A percentile compares a stretch with the other conserved stretches of the same genome.
Evolutionary conservation across 371 early-diverging fungal species (phyloP).

Genomic region (Mortierella sp.): DNA sequence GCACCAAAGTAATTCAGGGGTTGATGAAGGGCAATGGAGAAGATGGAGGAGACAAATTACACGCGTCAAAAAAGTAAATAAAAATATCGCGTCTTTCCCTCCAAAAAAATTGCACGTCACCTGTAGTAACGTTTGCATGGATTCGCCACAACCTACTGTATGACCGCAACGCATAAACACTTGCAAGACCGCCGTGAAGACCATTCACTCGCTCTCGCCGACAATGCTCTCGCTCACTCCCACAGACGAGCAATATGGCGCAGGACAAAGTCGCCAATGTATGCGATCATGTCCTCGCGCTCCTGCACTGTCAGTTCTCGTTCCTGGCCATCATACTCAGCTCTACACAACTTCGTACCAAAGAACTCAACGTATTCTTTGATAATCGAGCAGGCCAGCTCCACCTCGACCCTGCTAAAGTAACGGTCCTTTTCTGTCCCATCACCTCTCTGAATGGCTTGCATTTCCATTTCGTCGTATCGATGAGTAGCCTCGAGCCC

Average conservation of each 20-base stretch:
- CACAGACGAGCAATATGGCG: slow-evolving; percentile 9
- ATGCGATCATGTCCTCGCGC: slow-evolving; percentile 3
- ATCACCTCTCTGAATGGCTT: neutral
- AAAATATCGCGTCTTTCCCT: no score
- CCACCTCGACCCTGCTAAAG: slow-evolving; percentile 4
- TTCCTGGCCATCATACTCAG: neutral
- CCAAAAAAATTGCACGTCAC: no score
- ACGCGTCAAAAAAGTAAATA: no score
- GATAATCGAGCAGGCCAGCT: slow-evolving; percentile 11
- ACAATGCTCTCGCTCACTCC: neutral
- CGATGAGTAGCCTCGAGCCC: no score
- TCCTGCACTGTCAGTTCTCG: slow-evolving; percentile 1
- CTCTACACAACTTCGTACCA: slow-evolving; percentile 2
- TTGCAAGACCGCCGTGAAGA: no score
- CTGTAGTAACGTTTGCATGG: no score
- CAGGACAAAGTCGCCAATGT: slow-evolving; percentile 28
- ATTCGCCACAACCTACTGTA: no score
- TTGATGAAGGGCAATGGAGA: no score
- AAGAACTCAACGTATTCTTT: slow-evolving; percentile 38
- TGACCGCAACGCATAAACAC: no score
- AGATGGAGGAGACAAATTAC: no score
- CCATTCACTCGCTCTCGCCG: no score
- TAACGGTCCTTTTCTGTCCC: neutral
- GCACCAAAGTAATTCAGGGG: no score
- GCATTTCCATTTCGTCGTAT: neutral